Conservation (phyloP, 768 basidiomycete species). For the Boletus sp. region DNA sequence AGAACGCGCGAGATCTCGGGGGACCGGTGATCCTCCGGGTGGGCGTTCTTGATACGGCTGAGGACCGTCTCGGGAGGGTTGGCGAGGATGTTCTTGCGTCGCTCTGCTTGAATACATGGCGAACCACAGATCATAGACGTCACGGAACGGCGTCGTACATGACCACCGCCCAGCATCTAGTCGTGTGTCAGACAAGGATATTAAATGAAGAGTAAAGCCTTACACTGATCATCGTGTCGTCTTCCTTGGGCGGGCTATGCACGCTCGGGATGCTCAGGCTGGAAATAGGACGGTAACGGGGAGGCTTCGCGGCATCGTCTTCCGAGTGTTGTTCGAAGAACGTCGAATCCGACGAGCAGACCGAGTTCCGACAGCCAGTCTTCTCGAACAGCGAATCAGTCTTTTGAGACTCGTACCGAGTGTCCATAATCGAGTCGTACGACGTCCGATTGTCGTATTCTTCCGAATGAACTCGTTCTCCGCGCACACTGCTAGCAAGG, state of each 20-base stretch:
- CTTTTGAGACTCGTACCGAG: conserved; percentile 38
- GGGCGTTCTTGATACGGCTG: conserved; percentile 32
- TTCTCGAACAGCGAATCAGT: conserved; percentile 61
- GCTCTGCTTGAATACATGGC: conserved; percentile 63
- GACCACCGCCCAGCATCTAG: conserved; percentile 79
- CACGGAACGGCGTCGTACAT: conserved; percentile 64
- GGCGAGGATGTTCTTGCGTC: conserved; percentile 48
- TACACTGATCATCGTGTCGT: conserved; percentile 82
- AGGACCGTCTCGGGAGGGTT: conserved; percentile 32
- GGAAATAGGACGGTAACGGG: conserved; percentile 64
- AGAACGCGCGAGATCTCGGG: conserved; percentile 45
- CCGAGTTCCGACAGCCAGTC: conserved; percentile 48
- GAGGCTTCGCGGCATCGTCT: conserved; percentile 36
- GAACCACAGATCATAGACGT: conserved; percentile 66
- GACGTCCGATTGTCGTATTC: conserved; percentile 37
- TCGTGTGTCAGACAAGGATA: background rate
- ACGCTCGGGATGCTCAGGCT: conserved; percentile 48
- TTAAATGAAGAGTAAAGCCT: conserved; percentile 20
- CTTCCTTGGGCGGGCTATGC: conserved; percentile 57
- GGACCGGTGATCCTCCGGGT: conserved; percentile 28
- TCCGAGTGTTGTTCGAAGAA: conserved; percentile 50
- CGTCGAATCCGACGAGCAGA: conserved; percentile 52
- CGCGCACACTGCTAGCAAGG: conserved; percentile 16
- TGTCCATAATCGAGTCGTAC: conserved; percentile 68
- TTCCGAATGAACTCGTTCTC: conserved; percentile 7